These are phyloP conservation scores for Lactarius sp. DNA, from an alignment of 768 basidiomycete species.

Conservation along the genomic window DNA sequence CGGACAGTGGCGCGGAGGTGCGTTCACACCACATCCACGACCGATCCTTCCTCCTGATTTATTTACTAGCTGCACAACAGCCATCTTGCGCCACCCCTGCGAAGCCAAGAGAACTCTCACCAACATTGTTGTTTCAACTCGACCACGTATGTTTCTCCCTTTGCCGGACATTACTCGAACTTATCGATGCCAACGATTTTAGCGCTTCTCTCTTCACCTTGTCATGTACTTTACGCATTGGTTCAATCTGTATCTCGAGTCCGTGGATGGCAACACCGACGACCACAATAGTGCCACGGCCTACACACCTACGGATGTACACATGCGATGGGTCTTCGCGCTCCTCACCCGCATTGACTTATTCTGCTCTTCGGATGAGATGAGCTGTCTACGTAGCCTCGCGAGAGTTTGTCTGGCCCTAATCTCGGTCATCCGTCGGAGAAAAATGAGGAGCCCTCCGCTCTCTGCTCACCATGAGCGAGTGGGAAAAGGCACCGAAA, in stretches of 20 bases:
- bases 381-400: constrained; percentile 68
- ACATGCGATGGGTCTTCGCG: constrained; percentile 75
- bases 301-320: constrained; percentile 44
- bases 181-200: constrained; percentile 18
- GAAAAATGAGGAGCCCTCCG: not conserved
- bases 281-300: constrained; percentile 23
- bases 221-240: constrained; percentile 83
- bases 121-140: constrained; percentile 50
- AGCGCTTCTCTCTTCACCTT: constrained; percentile 70
- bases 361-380: constrained; percentile 67
- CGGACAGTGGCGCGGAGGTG: constrained; percentile 1
- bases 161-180: constrained; percentile 14
- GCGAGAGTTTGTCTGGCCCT: constrained; percentile 58
- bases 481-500: constrained; percentile 8
- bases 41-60: not conserved
- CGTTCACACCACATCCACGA: constrained; percentile 18
- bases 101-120: constrained; percentile 46
- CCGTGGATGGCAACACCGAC: constrained; percentile 25
- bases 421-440: constrained; percentile 24
- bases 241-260: constrained; percentile 59
- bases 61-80: constrained; percentile 2
- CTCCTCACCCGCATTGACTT: constrained; percentile 68
- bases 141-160: constrained; percentile 53
- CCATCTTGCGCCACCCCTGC: not conserved
- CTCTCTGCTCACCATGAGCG: not conserved